Evolutionary conservation across 2,329 filamentous ascomycete species (phyloP).

Genomic region (Colletotrichum spaethianum): DNA sequence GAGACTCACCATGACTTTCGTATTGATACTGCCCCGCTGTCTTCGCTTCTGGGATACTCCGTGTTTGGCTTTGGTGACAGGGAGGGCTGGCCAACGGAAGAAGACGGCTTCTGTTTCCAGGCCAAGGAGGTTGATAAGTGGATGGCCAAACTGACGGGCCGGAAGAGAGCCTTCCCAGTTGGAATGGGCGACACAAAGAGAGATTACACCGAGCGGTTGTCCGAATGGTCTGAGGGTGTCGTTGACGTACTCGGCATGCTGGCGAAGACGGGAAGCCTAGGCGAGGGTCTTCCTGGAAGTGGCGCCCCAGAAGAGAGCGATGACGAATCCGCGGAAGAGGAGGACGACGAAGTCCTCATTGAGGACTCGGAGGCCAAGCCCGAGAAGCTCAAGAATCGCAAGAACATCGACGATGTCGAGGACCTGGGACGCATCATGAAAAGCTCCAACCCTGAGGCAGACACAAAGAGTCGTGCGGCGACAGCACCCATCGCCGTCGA

Average conservation of each 20-base stretch:
- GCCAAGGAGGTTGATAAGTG: slow-evolving; percentile 92
- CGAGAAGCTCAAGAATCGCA: slow-evolving; percentile 56
- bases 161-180: slow-evolving; percentile 89
- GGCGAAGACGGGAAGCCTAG: slow-evolving; percentile 71
- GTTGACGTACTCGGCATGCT: slow-evolving; percentile 77
- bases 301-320: slow-evolving; percentile 90
- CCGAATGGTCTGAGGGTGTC: slow-evolving; percentile 85
- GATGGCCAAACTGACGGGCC: slow-evolving; percentile 94
- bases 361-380: slow-evolving; percentile 60
- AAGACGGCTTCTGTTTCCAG: slow-evolving; percentile 93
- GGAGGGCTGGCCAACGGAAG: slow-evolving; percentile 92
- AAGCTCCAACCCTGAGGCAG: slow-evolving; percentile 56
- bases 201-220: slow-evolving; percentile 76
- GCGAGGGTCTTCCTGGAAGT: slow-evolving; percentile 80
- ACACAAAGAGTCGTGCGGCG: slow-evolving; percentile 50
- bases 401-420: slow-evolving; percentile 82
- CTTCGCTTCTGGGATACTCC: slow-evolving; percentile 84
- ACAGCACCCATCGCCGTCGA: slow-evolving; percentile 79
- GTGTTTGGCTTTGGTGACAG: slow-evolving; percentile 95
- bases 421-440: slow-evolving; percentile 81
- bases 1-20: slow-evolving; percentile 98
- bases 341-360: slow-evolving; percentile 67
- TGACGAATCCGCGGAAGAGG: slow-evolving; percentile 76
- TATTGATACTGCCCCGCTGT: slow-evolving; percentile 89
- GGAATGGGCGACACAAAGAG: slow-evolving; percentile 89